These are phyloP conservation scores for Cardamine resedifolia DNA, from an alignment of 345 rosid genomes.

Conservation along the genomic window DNA sequence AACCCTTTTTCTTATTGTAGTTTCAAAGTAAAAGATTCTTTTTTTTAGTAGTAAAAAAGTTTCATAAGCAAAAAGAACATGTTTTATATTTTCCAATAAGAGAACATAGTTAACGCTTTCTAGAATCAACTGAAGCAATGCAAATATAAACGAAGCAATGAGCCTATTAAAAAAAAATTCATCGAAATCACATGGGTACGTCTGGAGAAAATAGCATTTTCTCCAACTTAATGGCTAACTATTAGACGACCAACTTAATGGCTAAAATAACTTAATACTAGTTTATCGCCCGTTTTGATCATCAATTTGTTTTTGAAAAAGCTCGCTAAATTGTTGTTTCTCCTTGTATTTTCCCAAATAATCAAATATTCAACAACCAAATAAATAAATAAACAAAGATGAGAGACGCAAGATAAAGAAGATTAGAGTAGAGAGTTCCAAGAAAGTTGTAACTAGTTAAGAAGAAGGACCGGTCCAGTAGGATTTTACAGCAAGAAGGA, in stretches of 20 bases:
- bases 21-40: too few relatives aligned
- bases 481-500: slow-evolving; percentile 78
- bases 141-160: neutral
- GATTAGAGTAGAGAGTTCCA: slow-evolving; percentile 1
- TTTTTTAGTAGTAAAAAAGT: neutral
- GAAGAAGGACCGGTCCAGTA: slow-evolving; percentile 78
- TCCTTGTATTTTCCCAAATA: neutral
- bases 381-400: neutral
- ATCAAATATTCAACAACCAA: neutral
- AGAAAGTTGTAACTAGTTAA: slow-evolving; percentile 15
- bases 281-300: neutral
- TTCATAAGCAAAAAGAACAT: neutral
- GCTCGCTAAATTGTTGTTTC: neutral
- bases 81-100: neutral
- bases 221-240: neutral
- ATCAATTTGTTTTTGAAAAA: neutral
- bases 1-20: too few relatives aligned
- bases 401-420: neutral
- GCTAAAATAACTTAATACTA: neutral
- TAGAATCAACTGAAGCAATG: neutral
- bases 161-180: too few relatives aligned
- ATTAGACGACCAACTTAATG: neutral
- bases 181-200: too few relatives aligned
- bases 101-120: neutral
- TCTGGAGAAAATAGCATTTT: too few relatives aligned